A percentile compares a stretch with the other conserved stretches of the same genome.
phyloP scores from a whole-genome alignment of 1,284 basidiomycete genomes.

The Rhodotorula sp. region DNA sequence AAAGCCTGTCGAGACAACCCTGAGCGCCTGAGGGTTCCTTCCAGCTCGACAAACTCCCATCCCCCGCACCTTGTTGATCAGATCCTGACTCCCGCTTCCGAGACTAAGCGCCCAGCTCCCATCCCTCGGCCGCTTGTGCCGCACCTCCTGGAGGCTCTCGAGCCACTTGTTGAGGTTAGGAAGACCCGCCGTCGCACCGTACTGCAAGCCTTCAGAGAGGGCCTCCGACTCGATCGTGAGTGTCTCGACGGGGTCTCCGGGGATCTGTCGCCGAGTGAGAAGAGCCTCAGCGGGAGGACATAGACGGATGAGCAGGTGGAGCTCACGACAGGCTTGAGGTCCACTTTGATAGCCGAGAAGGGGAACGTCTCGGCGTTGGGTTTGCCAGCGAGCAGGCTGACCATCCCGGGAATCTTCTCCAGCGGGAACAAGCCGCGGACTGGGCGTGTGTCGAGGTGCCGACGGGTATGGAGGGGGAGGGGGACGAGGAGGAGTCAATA shows the following conservation, averaged over 20 bases:
- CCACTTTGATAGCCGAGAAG: slow-evolving; percentile 56
- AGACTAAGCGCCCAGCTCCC: slow-evolving; percentile 71
- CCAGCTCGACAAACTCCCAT: not conserved
- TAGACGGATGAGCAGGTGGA: not conserved
- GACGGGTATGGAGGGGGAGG: not conserved
- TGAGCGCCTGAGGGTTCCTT: not conserved
- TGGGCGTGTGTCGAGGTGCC: slow-evolving; percentile 33
- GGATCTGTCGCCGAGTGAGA: slow-evolving; percentile 1
- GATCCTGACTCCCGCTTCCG: slow-evolving; percentile 78
- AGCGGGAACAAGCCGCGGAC: slow-evolving; percentile 68
- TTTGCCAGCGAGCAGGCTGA: slow-evolving; percentile 63
- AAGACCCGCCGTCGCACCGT: slow-evolving; percentile 69
- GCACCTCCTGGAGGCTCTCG: slow-evolving; percentile 42
- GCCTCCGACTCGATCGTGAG: slow-evolving; percentile 48
- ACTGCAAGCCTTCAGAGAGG: slow-evolving; percentile 49
- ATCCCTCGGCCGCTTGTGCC: slow-evolving; percentile 52
- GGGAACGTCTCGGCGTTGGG: slow-evolving; percentile 90
- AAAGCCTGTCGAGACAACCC: slow-evolving; percentile 52
- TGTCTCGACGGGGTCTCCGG: slow-evolving; percentile 27
- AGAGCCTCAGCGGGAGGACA: not conserved
- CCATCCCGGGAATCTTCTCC: slow-evolving; percentile 72
- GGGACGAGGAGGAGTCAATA: no score
- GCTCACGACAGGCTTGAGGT: slow-evolving; percentile 34
- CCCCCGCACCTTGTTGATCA: slow-evolving; percentile 71
- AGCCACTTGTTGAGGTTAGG: slow-evolving; percentile 57